A percentile compares a stretch with the other conserved stretches of the same genome.
phyloP scores from a whole-genome alignment of 1,139 yeast species.

The Hansenula sp. region DNA sequence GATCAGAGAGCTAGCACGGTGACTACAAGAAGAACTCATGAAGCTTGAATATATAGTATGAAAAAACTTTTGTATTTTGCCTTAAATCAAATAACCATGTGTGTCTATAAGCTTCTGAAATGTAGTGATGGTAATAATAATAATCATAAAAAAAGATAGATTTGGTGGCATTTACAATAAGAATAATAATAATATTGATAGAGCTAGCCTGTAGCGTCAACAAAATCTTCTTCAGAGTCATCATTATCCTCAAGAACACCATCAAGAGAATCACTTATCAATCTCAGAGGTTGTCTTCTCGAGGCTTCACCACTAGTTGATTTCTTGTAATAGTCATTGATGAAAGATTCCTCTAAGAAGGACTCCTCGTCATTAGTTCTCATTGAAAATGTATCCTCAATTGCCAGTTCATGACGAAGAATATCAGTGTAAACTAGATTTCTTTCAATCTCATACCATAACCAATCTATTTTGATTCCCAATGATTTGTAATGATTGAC shows the following conservation, averaged over 20 bases:
- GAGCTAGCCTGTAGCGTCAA: neutral
- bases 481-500: constrained; percentile 40
- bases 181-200: too few relatives aligned
- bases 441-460: constrained; percentile 47
- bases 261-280: neutral
- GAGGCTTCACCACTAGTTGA: neutral
- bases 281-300: neutral
- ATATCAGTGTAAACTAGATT: constrained; percentile 37
- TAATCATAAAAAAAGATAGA: too few relatives aligned
- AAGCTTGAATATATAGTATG: neutral
- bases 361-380: constrained; percentile 15
- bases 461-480: constrained; percentile 50
- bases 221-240: constrained; percentile 3
- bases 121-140: too few relatives aligned
- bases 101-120: neutral
- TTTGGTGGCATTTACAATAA: too few relatives aligned
- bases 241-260: neutral
- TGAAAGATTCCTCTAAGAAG: constrained; percentile 22
- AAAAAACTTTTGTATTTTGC: neutral
- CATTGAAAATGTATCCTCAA: constrained; percentile 1
- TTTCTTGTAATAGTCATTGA: constrained; percentile 12
- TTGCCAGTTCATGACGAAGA: constrained; percentile 21
- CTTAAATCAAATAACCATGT: neutral
- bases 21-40: too few relatives aligned
- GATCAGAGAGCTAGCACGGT: too few relatives aligned